A percentile compares a stretch with the other conserved stretches of the same genome.
Evolutionary conservation across 164 flowering plant genomes (phyloP).

Genomic region (Tetrastigma voinierianum): DNA sequence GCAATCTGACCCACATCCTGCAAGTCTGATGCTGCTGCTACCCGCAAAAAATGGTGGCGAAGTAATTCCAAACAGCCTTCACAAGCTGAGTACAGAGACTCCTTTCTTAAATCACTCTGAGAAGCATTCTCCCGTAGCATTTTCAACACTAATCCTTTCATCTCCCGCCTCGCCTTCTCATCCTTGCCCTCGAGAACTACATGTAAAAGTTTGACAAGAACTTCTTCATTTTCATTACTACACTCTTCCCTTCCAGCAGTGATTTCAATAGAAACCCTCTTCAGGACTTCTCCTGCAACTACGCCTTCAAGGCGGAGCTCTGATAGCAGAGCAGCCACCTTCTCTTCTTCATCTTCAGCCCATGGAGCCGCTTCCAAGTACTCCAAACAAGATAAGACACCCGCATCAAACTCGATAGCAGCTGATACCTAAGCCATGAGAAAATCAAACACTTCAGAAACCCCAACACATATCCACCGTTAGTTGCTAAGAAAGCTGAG

Average conservation of each 20-base stretch:
- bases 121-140: constrained; percentile 84
- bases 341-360: constrained; percentile 98
- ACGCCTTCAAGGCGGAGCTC: constrained; percentile 78
- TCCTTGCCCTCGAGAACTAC: constrained; percentile 93
- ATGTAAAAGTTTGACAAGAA: constrained; percentile 61
- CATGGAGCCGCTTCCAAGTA: constrained; percentile 98
- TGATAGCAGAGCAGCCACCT: constrained; percentile 68
- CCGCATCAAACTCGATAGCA: constrained; percentile 92
- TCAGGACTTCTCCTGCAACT: constrained; percentile 81
- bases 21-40: constrained; percentile 49
- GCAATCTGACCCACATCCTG: constrained; percentile 58
- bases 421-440: constrained; percentile 62
- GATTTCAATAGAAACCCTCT: constrained; percentile 74
- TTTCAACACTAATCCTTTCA: constrained; percentile 81
- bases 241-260: constrained; percentile 40
- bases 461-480: background rate
- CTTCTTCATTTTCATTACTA: constrained; percentile 54
- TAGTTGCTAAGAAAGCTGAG: background rate
- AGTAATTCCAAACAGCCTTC: constrained; percentile 65
- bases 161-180: constrained; percentile 94
- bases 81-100: constrained; percentile 77
- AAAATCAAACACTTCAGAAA: constrained; percentile 3
- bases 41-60: constrained; percentile 47
- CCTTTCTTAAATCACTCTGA: constrained; percentile 72
- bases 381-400: constrained; percentile 87